phyloP scores from a whole-genome alignment of 2,329 filamentous ascomycete genomes.

The Fusarium sp. region DNA sequence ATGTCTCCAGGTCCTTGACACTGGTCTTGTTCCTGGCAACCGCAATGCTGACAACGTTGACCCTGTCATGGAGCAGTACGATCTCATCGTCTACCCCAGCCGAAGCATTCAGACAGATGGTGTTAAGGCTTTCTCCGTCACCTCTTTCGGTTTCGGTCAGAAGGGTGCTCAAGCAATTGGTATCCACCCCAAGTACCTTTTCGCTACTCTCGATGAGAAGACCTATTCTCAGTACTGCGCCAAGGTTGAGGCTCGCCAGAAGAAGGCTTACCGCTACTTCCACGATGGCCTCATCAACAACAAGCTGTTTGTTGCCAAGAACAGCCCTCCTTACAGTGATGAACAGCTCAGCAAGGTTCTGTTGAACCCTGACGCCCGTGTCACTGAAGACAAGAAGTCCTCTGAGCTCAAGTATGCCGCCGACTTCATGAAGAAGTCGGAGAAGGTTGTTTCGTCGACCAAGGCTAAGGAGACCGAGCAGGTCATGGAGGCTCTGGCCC shows the following conservation, averaged over 20 bases:
- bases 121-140: slow-evolving; percentile 98
- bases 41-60: slow-evolving; percentile 98
- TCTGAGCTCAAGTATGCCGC: slow-evolving; percentile 77
- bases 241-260: slow-evolving; percentile 93
- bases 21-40: slow-evolving; percentile 93
- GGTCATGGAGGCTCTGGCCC: slow-evolving; percentile 80
- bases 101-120: slow-evolving; percentile 96
- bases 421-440: slow-evolving; percentile 71
- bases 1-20: slow-evolving; percentile 93
- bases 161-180: slow-evolving; percentile 98
- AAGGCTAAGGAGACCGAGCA: slow-evolving; percentile 72
- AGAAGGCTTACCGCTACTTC: slow-evolving; percentile 99
- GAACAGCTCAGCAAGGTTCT: slow-evolving; percentile 87
- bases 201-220: slow-evolving; percentile 87
- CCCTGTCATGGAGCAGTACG: slow-evolving; percentile 94
- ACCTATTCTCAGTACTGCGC: slow-evolving; percentile 83
- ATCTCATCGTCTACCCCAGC: slow-evolving; percentile 97
- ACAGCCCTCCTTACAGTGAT: slow-evolving; percentile 87
- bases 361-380: slow-evolving; percentile 92
- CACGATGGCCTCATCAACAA: slow-evolving; percentile 99
- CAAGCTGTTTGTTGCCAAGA: slow-evolving; percentile 95
- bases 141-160: slow-evolving; percentile 98
- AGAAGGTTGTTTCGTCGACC: slow-evolving; percentile 61
- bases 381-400: slow-evolving; percentile 86
- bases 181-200: slow-evolving; percentile 96